phyloP scores from a whole-genome alignment of 2,329 filamentous ascomycete genomes.

The Phaeophleospora eucalypticola region DNA sequence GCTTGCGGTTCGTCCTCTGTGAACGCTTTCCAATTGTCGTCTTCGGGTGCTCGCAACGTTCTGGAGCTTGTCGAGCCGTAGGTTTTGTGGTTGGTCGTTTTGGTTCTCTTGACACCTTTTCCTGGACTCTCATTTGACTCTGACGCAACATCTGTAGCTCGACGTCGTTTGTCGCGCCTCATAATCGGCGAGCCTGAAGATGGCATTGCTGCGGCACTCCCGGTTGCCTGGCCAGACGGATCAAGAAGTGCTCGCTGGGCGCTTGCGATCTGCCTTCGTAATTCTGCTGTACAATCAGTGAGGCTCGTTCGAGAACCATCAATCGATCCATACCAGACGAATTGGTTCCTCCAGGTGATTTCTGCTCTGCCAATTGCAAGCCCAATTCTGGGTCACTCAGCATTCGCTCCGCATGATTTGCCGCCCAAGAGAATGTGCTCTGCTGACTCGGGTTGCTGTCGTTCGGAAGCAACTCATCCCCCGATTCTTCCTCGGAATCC shows the following conservation, averaged over 20 bases:
- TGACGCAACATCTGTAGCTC: conserved; percentile 10
- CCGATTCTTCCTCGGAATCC: conserved; percentile 13
- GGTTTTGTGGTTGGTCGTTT: conserved; percentile 18
- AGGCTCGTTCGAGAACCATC: neutral
- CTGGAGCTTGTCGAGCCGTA: conserved; percentile 13
- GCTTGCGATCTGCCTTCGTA: conserved; percentile 6
- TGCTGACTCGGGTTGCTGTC: conserved; percentile 5
- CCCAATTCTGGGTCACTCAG: neutral
- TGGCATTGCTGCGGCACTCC: conserved; percentile 8
- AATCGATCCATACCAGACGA: conserved; percentile 3
- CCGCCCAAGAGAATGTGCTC: conserved; percentile 6
- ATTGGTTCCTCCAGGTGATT: neutral
- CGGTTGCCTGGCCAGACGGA: conserved; percentile 8
- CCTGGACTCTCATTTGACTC: conserved; percentile 7
- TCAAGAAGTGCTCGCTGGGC: conserved; percentile 25
- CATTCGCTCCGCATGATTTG: neutral
- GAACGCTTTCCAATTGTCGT: conserved; percentile 12
- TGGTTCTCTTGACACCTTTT: conserved; percentile 20
- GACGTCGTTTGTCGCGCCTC: conserved; percentile 20
- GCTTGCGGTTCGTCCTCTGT: conserved; percentile 9
- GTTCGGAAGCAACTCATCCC: conserved; percentile 4
- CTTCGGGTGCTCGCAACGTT: neutral
- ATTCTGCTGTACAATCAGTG: neutral
- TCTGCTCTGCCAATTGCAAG: conserved; percentile 1
- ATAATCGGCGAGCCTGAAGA: conserved; percentile 16